A percentile compares a stretch with the other conserved stretches of the same genome.
Evolutionary conservation across 169 alveolate species (phyloP).

Genomic region (Plasmodium fragile): DNA sequence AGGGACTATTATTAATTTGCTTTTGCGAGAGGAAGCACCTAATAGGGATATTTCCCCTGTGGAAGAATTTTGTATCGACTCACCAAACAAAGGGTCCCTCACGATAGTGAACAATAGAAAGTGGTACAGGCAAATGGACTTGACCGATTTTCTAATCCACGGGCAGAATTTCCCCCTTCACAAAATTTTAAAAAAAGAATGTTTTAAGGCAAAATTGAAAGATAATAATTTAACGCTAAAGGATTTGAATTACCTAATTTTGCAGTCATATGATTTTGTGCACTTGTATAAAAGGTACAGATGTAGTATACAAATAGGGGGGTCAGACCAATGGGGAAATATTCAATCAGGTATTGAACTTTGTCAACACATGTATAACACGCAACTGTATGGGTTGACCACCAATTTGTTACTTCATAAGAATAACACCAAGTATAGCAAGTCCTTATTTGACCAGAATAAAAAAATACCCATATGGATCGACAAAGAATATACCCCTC

Average conservation of each 20-base stretch:
- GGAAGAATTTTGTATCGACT: slow-evolving; percentile 53
- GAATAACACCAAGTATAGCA: slow-evolving; percentile 81
- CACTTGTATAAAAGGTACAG: slow-evolving; percentile 78
- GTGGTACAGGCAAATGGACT: slow-evolving; percentile 74
- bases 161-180: slow-evolving; percentile 77
- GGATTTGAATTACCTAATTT: slow-evolving; percentile 85
- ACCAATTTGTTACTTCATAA: slow-evolving; percentile 80
- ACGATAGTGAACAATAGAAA: slow-evolving; percentile 76
- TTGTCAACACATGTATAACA: slow-evolving; percentile 46
- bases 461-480: slow-evolving; percentile 61
- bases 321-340: slow-evolving; percentile 90
- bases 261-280: slow-evolving; percentile 87
- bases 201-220: slow-evolving; percentile 52
- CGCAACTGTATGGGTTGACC: slow-evolving; percentile 80
- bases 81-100: slow-evolving; percentile 21
- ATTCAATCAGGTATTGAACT: slow-evolving; percentile 87
- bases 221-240: slow-evolving; percentile 78
- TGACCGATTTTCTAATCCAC: slow-evolving; percentile 80
- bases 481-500: slow-evolving; percentile 3
- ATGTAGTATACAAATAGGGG: slow-evolving; percentile 87
- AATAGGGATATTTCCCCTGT: slow-evolving; percentile 8
- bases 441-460: slow-evolving; percentile 59
- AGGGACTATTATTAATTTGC: not conserved
- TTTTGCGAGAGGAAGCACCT: slow-evolving; percentile 39
- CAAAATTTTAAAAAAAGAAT: slow-evolving; percentile 82